A percentile compares a stretch with the other conserved stretches of the same genome.
Evolutionary conservation across 768 basidiomycete species (phyloP).

Genomic region (Boletus pseudo-olivaceus): DNA sequence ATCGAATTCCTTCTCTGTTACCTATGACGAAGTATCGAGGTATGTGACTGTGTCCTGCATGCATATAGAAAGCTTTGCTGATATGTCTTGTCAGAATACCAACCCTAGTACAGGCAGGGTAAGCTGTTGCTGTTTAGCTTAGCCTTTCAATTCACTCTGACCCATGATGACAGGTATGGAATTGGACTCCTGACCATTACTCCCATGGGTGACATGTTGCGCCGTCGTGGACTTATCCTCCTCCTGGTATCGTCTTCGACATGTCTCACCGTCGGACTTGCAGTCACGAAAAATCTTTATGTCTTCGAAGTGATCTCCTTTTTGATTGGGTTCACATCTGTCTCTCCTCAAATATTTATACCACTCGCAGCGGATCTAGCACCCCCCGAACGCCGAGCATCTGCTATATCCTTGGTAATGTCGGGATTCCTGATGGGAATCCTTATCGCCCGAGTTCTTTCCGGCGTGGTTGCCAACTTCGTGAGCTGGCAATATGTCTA

Average conservation of each 20-base stretch:
- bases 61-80: background rate
- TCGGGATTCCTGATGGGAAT: conserved; percentile 68
- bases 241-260: conserved; percentile 51
- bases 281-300: conserved; percentile 52
- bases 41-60: conserved; percentile 1
- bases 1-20: conserved; percentile 35
- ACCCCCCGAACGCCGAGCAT: conserved; percentile 62
- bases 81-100: conserved; percentile 43
- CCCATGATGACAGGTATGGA: conserved; percentile 48
- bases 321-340: conserved; percentile 61
- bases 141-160: background rate
- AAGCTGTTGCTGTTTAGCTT: conserved; percentile 14
- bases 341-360: conserved; percentile 68
- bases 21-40: conserved; percentile 33
- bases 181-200: conserved; percentile 67
- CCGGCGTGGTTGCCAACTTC: conserved; percentile 70
- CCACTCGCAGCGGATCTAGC: conserved; percentile 78
- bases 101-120: conserved; percentile 65
- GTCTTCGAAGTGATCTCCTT: conserved; percentile 66
- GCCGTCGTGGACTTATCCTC: conserved; percentile 67
- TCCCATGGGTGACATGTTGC: conserved; percentile 78
- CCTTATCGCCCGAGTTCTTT: conserved; percentile 66
- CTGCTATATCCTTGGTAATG: conserved; percentile 69
- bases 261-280: conserved; percentile 64
- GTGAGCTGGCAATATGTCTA: conserved; percentile 69